Evolutionary conservation across 768 basidiomycete genomes (phyloP).

Genomic region (Pleurotus tuber-regium): DNA sequence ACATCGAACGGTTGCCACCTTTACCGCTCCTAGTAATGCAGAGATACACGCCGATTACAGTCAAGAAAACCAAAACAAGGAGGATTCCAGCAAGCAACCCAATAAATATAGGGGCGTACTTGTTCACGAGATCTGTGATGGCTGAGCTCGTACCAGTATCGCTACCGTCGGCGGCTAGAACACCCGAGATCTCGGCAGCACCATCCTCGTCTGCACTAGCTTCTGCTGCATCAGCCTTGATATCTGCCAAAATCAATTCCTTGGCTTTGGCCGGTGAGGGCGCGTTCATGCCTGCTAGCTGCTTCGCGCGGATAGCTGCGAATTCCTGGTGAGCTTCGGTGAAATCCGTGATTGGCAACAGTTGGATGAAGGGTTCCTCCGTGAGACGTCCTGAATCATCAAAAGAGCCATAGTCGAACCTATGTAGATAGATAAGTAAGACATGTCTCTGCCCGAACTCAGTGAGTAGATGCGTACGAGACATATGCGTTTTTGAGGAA

Average conservation of each 20-base stretch:
- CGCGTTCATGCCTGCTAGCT: not conserved
- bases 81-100: conserved; percentile 13
- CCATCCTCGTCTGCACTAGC: not conserved
- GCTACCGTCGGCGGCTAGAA: not conserved
- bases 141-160: not conserved
- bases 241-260: conserved; percentile 15
- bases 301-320: not conserved
- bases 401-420: conserved; percentile 67
- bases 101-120: conserved; percentile 11
- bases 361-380: conserved; percentile 57
- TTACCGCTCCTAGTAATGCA: conserved; percentile 9
- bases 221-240: not conserved
- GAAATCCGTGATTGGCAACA: conserved; percentile 52
- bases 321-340: not conserved
- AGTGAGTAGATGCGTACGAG: conserved; percentile 5
- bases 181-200: conserved; percentile 1
- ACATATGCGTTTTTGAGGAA: conserved; percentile 46
- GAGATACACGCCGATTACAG: not conserved
- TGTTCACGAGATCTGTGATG: not conserved
- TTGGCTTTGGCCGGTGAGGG: not conserved
- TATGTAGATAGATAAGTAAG: conserved; percentile 36
- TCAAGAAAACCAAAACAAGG: conserved; percentile 5
- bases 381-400: conserved; percentile 37
- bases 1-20: not conserved
- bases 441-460: not conserved